phyloP scores from a whole-genome alignment of 805 yeast genomes.

The Pichia insulana region DNA sequence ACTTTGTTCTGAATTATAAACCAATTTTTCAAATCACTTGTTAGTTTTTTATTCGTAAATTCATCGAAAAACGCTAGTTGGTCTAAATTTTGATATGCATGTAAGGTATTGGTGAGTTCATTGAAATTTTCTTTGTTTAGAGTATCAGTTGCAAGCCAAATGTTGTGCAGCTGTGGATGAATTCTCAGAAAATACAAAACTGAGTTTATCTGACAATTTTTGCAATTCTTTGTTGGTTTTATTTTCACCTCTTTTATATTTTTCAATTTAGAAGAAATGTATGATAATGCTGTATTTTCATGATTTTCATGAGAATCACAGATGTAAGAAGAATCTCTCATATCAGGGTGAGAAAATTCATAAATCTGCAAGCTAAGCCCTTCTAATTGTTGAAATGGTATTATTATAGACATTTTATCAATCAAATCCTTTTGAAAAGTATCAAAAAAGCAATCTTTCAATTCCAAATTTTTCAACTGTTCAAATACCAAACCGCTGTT shows the following conservation, averaged over 20 bases:
- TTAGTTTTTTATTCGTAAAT: slow-evolving; percentile 14
- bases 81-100: slow-evolving; percentile 4
- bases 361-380: slow-evolving; percentile 16
- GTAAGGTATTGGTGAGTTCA: slow-evolving; percentile 6
- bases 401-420: slow-evolving; percentile 31
- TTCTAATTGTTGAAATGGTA: slow-evolving; percentile 21
- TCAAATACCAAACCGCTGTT: slow-evolving; percentile 3
- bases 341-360: slow-evolving; percentile 22
- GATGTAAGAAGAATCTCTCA: slow-evolving; percentile 10
- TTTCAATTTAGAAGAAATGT: slow-evolving; percentile 15
- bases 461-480: slow-evolving; percentile 13
- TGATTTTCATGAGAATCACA: not conserved
- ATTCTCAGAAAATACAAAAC: slow-evolving; percentile 10
- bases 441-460: slow-evolving; percentile 21
- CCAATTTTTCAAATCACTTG: slow-evolving; percentile 20
- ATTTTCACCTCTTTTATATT: slow-evolving; percentile 16
- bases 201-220: slow-evolving; percentile 20
- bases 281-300: slow-evolving; percentile 8
- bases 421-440: slow-evolving; percentile 12
- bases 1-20: slow-evolving; percentile 17
- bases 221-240: slow-evolving; percentile 22
- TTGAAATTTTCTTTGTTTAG: slow-evolving; percentile 12
- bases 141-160: slow-evolving; percentile 18
- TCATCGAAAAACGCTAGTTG: slow-evolving; percentile 19
- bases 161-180: slow-evolving; percentile 4